Evolutionary conservation across 1,139 yeast species (phyloP).

Genomic region (Pichia sp.): DNA sequence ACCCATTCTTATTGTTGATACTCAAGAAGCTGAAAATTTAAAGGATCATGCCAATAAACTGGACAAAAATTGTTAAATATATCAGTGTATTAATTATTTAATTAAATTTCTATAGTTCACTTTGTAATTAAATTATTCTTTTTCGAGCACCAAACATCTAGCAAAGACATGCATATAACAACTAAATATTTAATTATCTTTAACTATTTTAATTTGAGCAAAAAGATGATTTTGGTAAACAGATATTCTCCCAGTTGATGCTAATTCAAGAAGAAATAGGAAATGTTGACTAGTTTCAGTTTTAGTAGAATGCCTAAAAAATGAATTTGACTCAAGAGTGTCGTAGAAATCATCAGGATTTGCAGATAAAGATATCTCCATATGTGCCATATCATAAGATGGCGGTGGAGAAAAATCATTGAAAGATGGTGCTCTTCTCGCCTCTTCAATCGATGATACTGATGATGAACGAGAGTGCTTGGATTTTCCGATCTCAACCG

Average conservation of each 20-base stretch:
- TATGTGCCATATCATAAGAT: not conserved
- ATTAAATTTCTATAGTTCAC: not conserved
- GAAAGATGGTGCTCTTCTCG: slow-evolving; percentile 18
- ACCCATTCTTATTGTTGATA: slow-evolving; percentile 25
- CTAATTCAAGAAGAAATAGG: not conserved
- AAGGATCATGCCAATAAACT: slow-evolving; percentile 11
- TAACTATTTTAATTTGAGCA: not conserved
- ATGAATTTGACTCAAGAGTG: not conserved
- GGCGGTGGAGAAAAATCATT: not conserved
- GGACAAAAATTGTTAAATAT: not conserved
- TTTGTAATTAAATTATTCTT: not conserved
- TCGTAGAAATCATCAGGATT: not conserved
- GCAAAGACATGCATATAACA: not conserved
- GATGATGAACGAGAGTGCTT: slow-evolving; percentile 12
- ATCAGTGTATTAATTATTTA: not conserved
- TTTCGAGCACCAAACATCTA: not conserved
- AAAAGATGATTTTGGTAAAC: not conserved
- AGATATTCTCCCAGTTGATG: not conserved
- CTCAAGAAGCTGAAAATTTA: slow-evolving; percentile 24
- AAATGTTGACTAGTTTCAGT: not conserved
- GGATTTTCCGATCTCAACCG: not conserved
- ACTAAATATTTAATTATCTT: not conserved
- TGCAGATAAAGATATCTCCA: not conserved
- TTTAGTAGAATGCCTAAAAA: not conserved
- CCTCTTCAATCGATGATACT: slow-evolving; percentile 28